A percentile compares a stretch with the other conserved stretches of the same genome.
Conservation (phyloP, 106 monocot species). For the Dactylorhiza incarnata region DNA sequence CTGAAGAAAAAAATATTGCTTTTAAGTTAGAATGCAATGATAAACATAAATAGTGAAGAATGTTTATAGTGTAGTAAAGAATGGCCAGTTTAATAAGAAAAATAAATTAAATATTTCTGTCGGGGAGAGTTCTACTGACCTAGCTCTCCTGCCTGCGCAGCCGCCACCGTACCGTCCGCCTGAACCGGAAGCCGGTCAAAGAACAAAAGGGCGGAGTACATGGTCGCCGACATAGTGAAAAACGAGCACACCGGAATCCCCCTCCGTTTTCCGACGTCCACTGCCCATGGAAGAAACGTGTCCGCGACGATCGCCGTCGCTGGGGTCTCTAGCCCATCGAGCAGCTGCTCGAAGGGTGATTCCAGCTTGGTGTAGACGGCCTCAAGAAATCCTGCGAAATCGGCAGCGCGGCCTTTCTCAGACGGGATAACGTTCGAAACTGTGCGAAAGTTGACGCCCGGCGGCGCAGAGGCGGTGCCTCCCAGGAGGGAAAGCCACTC, state of each 20-base stretch:
- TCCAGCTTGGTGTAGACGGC: slow-evolving; percentile 51
- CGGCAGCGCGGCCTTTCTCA: slow-evolving; percentile 33
- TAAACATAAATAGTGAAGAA: too few species aligned
- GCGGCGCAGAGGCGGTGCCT: not conserved
- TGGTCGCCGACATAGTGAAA: slow-evolving; percentile 43
- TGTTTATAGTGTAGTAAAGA: too few species aligned
- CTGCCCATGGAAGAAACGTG: slow-evolving; percentile 42
- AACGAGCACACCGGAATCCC: slow-evolving; percentile 49
- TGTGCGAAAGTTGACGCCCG: slow-evolving; percentile 21
- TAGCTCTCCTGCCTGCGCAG: too few species aligned
- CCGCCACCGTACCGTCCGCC: too few species aligned
- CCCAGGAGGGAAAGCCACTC: slow-evolving; percentile 44
- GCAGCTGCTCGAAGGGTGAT: slow-evolving; percentile 29
- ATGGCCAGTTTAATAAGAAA: too few species aligned
- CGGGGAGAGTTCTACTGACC: too few species aligned
- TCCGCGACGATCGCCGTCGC: slow-evolving; percentile 41
- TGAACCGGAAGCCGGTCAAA: slow-evolving; percentile 12
- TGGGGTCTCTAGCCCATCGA: slow-evolving; percentile 25
- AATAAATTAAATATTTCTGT: too few species aligned
- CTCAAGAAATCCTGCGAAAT: slow-evolving; percentile 34
- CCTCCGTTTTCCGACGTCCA: slow-evolving; percentile 28
- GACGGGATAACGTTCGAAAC: slow-evolving; percentile 72
- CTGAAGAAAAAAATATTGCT: too few species aligned
- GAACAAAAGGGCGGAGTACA: slow-evolving; percentile 44
- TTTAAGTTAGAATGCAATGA: too few species aligned